A percentile compares a stretch with the other conserved stretches of the same genome.
Evolutionary conservation across 2,329 filamentous ascomycete genomes (phyloP).

Genomic region (Diaporthe sp.): DNA sequence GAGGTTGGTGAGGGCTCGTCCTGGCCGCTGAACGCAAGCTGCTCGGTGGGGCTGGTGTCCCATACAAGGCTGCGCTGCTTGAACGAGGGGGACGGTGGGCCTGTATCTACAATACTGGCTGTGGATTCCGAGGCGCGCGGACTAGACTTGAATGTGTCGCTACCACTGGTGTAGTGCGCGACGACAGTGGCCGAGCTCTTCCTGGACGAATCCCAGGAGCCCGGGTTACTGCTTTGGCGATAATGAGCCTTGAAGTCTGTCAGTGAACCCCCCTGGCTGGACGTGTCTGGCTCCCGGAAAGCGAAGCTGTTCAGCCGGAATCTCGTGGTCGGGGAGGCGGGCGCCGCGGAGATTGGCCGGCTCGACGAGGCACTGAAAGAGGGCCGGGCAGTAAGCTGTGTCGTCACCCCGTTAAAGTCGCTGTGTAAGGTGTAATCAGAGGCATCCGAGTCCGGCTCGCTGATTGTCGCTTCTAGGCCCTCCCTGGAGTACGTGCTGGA

Average conservation of each 20-base stretch:
- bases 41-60: constrained; percentile 15
- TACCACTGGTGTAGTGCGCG: constrained; percentile 30
- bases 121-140: not conserved
- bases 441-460: constrained; percentile 41
- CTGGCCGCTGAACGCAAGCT: not conserved
- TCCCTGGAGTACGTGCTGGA: constrained; percentile 44
- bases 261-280: not conserved
- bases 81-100: not conserved
- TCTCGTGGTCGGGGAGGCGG: not conserved
- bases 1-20: constrained; percentile 16
- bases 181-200: constrained; percentile 31
- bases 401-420: constrained; percentile 5
- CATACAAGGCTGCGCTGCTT: constrained; percentile 23
- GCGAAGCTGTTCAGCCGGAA: constrained; percentile 26
- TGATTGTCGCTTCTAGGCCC: constrained; percentile 38
- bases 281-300: not conserved
- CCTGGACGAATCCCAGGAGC: not conserved
- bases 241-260: constrained; percentile 8
- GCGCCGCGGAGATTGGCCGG: not conserved
- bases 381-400: constrained; percentile 17
- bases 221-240: not conserved
- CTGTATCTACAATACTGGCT: not conserved
- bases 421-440: constrained; percentile 29
- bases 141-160: constrained; percentile 24
- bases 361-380: not conserved